phyloP scores from a whole-genome alignment of 768 basidiomycete species.

The Coprinellus aureogranulatus region DNA sequence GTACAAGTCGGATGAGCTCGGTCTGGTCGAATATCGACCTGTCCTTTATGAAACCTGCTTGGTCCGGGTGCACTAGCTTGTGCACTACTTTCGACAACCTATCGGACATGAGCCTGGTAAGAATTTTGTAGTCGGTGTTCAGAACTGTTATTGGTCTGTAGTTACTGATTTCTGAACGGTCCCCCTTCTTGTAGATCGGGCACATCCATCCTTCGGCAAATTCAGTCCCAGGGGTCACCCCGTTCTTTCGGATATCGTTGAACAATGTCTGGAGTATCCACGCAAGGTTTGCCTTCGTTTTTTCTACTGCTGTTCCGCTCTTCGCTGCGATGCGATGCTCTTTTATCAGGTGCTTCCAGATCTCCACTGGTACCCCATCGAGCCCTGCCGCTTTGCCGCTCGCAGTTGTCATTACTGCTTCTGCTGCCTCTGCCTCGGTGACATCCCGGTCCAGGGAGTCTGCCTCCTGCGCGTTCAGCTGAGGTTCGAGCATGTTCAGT shows the following conservation, averaged over 20 bases:
- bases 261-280: slow-evolving; percentile 12
- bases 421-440: background rate
- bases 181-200: slow-evolving; percentile 43
- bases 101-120: slow-evolving; percentile 22
- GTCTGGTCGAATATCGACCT: slow-evolving; percentile 33
- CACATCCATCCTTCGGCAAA: slow-evolving; percentile 37
- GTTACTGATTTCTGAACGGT: slow-evolving; percentile 26
- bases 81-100: slow-evolving; percentile 14
- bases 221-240: slow-evolving; percentile 4
- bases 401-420: background rate
- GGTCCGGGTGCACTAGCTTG: slow-evolving; percentile 28
- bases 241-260: slow-evolving; percentile 28
- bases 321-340: slow-evolving; percentile 6
- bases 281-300: slow-evolving; percentile 3
- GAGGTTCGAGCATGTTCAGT: background rate
- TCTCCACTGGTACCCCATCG: slow-evolving; percentile 23
- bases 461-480: background rate
- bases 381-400: slow-evolving; percentile 16
- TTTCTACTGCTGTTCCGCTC: slow-evolving; percentile 21
- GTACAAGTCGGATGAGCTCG: slow-evolving; percentile 23
- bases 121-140: slow-evolving; percentile 33
- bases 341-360: slow-evolving; percentile 18
- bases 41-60: slow-evolving; percentile 37
- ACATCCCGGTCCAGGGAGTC: background rate
- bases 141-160: slow-evolving; percentile 34